Evolutionary conservation across 179 eudicot species (phyloP).

Genomic region (Actinidia arguta): DNA sequence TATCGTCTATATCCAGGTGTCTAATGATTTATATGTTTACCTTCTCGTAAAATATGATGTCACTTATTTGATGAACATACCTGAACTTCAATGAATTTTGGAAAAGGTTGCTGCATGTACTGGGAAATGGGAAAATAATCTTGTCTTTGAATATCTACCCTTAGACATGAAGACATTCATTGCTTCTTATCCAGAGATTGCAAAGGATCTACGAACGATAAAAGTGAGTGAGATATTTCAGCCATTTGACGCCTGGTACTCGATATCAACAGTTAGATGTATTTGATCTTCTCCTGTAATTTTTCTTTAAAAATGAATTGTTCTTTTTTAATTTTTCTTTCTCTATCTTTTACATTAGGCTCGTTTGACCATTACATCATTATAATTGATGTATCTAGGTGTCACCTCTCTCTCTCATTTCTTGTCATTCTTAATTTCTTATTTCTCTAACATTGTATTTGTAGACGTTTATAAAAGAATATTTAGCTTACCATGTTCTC

Average conservation of each 20-base stretch:
- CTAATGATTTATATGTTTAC: too few relatives aligned
- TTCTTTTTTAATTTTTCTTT: constrained; percentile 3
- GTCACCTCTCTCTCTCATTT: too few relatives aligned
- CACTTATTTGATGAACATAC: background rate
- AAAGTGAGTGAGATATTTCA: background rate
- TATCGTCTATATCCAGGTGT: too few relatives aligned
- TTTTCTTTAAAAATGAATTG: too few relatives aligned
- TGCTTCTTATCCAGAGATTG: background rate
- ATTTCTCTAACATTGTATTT: too few relatives aligned
- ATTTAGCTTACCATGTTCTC: too few relatives aligned
- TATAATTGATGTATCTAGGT: too few relatives aligned
- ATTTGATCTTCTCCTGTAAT: too few relatives aligned
- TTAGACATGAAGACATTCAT: background rate
- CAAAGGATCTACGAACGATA: background rate
- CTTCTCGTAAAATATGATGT: background rate
- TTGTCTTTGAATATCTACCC: background rate
- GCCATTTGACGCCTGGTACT: background rate
- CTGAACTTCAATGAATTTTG: background rate
- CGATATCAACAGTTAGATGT: background rate
- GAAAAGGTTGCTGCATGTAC: background rate
- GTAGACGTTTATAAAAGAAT: too few relatives aligned
- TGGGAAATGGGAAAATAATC: background rate
- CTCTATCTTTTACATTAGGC: background rate
- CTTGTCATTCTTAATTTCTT: too few relatives aligned
- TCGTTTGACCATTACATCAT: too few relatives aligned